A percentile compares a stretch with the other conserved stretches of the same genome.
These are phyloP conservation scores for Phialocephala subalpina DNA, from an alignment of 2,329 filamentous ascomycete species.

Conservation along the genomic window DNA sequence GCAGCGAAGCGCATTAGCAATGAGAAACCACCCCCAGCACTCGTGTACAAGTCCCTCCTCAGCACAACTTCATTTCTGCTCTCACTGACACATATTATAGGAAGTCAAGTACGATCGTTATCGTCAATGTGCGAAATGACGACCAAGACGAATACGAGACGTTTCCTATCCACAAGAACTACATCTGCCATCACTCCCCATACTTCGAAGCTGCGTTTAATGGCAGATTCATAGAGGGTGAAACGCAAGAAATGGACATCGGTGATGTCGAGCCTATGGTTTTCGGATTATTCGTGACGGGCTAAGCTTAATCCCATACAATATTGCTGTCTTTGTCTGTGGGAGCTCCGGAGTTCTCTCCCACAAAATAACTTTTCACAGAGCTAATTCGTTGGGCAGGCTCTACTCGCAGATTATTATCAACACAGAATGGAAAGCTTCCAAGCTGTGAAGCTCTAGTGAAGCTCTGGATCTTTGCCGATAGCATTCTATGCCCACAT, in stretches of 20 bases:
- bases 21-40: not conserved
- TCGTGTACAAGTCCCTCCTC: not conserved
- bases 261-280: constrained; percentile 1
- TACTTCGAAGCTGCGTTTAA: constrained; percentile 22
- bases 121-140: not conserved
- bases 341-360: no score
- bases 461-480: no score
- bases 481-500: no score
- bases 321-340: no score
- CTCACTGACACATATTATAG: not conserved
- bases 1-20: not conserved
- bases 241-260: not conserved
- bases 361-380: no score
- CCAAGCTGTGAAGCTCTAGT: no score
- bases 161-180: constrained; percentile 26
- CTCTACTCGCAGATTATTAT: not conserved
- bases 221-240: not conserved
- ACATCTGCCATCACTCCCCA: constrained; percentile 22
- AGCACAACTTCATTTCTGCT: not conserved
- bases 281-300: no score
- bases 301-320: no score
- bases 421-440: not conserved
- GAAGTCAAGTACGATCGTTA: not conserved
- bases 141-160: not conserved
- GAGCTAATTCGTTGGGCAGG: no score